These are phyloP conservation scores for Paraphaeosphaeria minitans DNA, from an alignment of 2,329 filamentous ascomycete genomes.

Conservation along the genomic window DNA sequence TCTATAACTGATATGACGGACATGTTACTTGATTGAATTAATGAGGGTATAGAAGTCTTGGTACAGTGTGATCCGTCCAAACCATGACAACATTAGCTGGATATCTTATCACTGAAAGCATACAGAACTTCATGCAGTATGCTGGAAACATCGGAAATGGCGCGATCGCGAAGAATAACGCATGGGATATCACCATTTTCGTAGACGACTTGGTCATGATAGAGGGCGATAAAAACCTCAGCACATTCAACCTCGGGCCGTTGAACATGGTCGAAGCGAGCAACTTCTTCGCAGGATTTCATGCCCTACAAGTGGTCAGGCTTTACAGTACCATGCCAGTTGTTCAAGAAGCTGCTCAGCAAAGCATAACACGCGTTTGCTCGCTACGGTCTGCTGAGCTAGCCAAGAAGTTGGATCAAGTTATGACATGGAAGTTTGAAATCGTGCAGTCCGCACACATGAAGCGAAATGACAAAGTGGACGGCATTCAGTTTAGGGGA, in stretches of 20 bases:
- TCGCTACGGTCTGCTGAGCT: too few relatives aligned
- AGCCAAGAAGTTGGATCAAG: too few relatives aligned
- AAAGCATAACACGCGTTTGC: too few relatives aligned
- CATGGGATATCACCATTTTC: neutral
- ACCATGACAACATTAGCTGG: neutral
- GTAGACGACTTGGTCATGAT: neutral
- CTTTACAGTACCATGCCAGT: neutral
- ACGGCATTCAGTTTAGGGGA: neutral
- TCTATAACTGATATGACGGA: neutral
- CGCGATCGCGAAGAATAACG: neutral
- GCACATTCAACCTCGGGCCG: too few relatives aligned
- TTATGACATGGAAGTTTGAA: too few relatives aligned
- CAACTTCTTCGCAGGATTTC: neutral
- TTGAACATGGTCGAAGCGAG: neutral
- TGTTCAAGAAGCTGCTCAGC: too few relatives aligned
- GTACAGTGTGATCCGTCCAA: too few relatives aligned
- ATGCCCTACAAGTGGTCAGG: neutral
- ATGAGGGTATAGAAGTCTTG: neutral
- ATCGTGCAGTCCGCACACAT: neutral
- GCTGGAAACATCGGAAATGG: constrained; percentile 11
- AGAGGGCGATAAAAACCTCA: neutral
- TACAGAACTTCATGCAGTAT: constrained; percentile 15
- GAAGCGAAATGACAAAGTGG: neutral
- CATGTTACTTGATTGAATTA: neutral
- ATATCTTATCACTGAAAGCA: constrained; percentile 8